Evolutionary conservation across 495 filamentous ascomycete genomes (phyloP), one percentile per base, ranked within the genome.

Genomic region (Aspergillus panamensis): DNA sequence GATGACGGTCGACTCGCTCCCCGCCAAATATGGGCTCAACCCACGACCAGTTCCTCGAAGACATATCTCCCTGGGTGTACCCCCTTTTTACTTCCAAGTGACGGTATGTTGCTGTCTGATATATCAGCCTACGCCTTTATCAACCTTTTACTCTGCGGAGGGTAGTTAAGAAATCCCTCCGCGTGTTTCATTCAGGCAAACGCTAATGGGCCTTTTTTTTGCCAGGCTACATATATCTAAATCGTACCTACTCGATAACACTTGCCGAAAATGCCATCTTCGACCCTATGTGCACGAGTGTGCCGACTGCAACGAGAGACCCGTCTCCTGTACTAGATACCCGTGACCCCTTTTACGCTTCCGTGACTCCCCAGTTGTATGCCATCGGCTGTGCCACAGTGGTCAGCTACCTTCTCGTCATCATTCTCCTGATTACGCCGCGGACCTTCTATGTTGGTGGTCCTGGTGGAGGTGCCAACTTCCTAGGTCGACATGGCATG

Each of bases 371-470:
- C 2, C 90, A 94, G 70, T 84, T 89, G 48, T 98, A 96, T 64
- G 92, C 90, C 29, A 90, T 97, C 55, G 91, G 90, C 51, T 90
- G 90, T 25, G 87, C 89, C 17, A 97, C 94, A 0, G 88, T 96
- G 20, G 86, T 97, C 32, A 91, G 91, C 47, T 98, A 96, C 70
- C 86, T 96, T 65, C 82, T 98, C 32, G 87, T 98, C 45, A 91
- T 96, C 40, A 93, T 97, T 77, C 87, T 98, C 14, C 79, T 96
- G 54, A 93, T 97, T 55, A 95, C 91, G 3, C 94, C 87, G 40
- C 86, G 89, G 51, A 96, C 91, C 4, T 96, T 92, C 70, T 87
- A 92, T 54, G 82, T 91, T 35, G 90, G 89, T n/a, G 88, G 89
- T 13, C 74, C 79, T n/a, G 78, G 78, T 17, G 77, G 81, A 16